phyloP scores from a whole-genome alignment of 106 monocot species.

The Dendrobium catenatum region DNA sequence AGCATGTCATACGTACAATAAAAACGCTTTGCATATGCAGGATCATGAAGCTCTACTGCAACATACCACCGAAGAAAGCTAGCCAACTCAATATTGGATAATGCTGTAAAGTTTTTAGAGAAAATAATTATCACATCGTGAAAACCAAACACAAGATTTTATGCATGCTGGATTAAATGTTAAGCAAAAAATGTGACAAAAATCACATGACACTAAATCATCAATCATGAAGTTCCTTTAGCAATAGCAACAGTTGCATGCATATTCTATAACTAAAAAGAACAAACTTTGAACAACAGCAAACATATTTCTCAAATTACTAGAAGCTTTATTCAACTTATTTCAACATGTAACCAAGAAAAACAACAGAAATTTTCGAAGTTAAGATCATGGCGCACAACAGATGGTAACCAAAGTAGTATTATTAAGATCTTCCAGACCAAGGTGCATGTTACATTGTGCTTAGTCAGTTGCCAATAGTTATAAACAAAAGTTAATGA shows the following conservation, averaged over 20 bases:
- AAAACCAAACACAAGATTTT: not conserved
- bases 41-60: slow-evolving; percentile 84
- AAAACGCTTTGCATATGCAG: slow-evolving; percentile 80
- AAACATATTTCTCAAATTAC: not conserved
- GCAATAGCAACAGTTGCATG: not conserved
- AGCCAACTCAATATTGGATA: slow-evolving; percentile 92
- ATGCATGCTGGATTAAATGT: not conserved
- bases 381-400: no score
- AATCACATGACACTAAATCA: not conserved
- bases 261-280: no score
- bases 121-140: not conserved
- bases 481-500: no score
- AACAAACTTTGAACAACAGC: no score
- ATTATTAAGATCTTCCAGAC: no score
- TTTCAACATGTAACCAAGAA: not conserved
- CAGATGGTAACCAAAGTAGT: no score
- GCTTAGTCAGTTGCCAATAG: no score
- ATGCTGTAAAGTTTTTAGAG: slow-evolving; percentile 37
- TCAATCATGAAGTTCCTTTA: not conserved
- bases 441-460: not conserved
- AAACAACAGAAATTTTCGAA: not conserved
- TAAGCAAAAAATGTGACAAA: not conserved
- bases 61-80: slow-evolving; percentile 98
- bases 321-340: not conserved
- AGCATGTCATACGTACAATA: slow-evolving; percentile 84